Evolutionary conservation across 768 basidiomycete species (phyloP).

Genomic region (Scleroderma citrinum): DNA sequence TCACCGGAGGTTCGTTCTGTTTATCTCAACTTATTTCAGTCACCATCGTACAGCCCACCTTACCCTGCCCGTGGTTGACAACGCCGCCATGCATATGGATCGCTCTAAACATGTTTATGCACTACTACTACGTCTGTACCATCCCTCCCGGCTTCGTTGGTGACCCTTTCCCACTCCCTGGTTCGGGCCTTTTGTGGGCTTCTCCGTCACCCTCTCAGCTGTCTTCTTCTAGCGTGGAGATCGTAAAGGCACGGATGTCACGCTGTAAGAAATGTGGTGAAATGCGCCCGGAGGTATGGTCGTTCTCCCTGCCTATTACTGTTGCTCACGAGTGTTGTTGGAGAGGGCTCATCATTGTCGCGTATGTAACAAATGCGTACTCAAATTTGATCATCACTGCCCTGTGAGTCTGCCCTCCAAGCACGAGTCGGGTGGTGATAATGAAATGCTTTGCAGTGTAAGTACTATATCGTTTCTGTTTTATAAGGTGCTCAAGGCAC

Average conservation of each 20-base stretch:
- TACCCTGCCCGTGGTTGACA: conserved; percentile 53
- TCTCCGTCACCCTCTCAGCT: conserved; percentile 11
- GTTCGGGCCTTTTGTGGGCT: conserved; percentile 55
- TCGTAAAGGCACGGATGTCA: conserved; percentile 51
- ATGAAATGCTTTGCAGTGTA: conserved; percentile 31
- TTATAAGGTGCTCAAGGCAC: conserved; percentile 1
- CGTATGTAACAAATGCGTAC: conserved; percentile 83
- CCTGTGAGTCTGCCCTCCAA: conserved; percentile 50
- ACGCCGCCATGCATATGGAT: conserved; percentile 71
- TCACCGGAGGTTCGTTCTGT: neutral
- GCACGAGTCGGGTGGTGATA: neutral
- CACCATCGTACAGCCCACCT: conserved; percentile 65
- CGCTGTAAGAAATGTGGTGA: conserved; percentile 66
- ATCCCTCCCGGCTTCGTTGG: conserved; percentile 74
- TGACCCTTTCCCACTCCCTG: conserved; percentile 42
- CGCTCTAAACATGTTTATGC: conserved; percentile 65
- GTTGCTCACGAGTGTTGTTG: conserved; percentile 10
- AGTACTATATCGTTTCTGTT: conserved; percentile 13
- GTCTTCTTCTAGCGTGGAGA: conserved; percentile 38
- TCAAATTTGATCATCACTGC: conserved; percentile 91
- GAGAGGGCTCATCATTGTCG: conserved; percentile 92
- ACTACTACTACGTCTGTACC: conserved; percentile 85
- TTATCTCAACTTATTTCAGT: conserved; percentile 42
- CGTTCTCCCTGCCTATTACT: neutral
- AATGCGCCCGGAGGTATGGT: conserved; percentile 71